A percentile compares a stretch with the other conserved stretches of the same genome.
These are phyloP conservation scores for Oenanthe javanica DNA, from an alignment of 140 eudicot species.

Conservation along the genomic window DNA sequence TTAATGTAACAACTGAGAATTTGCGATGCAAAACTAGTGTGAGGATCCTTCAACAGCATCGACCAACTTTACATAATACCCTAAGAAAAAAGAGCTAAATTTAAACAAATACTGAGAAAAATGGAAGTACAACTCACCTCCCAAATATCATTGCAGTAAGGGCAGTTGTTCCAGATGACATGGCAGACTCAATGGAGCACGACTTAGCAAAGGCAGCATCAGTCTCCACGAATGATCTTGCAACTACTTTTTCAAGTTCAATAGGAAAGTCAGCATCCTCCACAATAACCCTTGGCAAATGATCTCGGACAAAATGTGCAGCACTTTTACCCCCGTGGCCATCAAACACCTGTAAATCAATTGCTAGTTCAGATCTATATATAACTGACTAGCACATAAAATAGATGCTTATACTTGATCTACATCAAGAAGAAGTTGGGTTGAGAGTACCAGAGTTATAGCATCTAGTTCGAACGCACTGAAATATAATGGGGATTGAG, in stretches of 20 bases:
- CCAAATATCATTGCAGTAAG: slow-evolving; percentile 92
- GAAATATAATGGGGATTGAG: not conserved
- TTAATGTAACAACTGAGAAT: not conserved
- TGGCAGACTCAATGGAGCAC: slow-evolving; percentile 58
- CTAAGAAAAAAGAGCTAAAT: not conserved
- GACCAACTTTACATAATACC: not conserved
- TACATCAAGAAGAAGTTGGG: not conserved
- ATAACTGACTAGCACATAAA: not conserved
- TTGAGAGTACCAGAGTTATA: not conserved
- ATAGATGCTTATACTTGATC: not conserved
- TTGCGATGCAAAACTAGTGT: not conserved
- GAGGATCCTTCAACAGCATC: not conserved
- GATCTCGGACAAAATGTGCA: slow-evolving; percentile 81
- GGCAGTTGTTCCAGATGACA: slow-evolving; percentile 95
- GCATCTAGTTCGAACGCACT: not conserved
- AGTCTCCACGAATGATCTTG: slow-evolving; percentile 66
- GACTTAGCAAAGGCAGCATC: slow-evolving; percentile 84
- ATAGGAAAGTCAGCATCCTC: slow-evolving; percentile 88
- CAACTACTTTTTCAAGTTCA: slow-evolving; percentile 81
- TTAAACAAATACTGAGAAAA: not conserved
- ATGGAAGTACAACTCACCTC: slow-evolving; percentile 34
- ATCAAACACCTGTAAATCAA: slow-evolving; percentile 69
- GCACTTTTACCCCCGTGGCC: slow-evolving; percentile 97
- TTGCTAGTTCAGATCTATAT: not conserved
- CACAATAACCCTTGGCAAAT: slow-evolving; percentile 70